phyloP scores from a whole-genome alignment of 2,329 filamentous ascomycete genomes.

The Sporothrix curviconia region DNA sequence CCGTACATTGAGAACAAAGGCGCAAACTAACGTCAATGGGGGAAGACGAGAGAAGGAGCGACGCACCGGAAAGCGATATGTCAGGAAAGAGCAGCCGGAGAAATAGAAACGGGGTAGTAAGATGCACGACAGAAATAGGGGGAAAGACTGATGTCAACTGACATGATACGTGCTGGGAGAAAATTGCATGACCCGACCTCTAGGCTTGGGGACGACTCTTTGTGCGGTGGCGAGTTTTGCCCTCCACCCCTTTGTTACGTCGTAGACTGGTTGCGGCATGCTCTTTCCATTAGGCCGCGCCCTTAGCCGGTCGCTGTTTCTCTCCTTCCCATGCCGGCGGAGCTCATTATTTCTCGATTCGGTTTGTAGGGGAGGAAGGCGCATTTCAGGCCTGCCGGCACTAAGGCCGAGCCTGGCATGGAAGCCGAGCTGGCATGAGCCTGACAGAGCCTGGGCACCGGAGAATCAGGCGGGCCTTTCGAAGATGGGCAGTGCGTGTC shows the following conservation, averaged over 20 bases:
- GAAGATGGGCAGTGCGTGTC: too few species aligned
- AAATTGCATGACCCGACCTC: neutral
- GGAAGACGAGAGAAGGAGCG: neutral
- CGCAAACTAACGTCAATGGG: neutral
- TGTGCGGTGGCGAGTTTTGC: neutral
- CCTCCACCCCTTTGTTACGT: neutral
- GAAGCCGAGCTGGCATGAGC: constrained; percentile 2
- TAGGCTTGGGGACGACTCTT: neutral
- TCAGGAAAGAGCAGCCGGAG: neutral
- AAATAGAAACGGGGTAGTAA: neutral
- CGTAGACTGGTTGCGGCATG: neutral
- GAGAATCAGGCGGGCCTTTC: neutral
- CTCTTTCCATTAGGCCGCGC: neutral
- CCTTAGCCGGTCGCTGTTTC: neutral
- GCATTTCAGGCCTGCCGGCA: neutral
- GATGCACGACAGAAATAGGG: neutral
- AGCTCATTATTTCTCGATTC: neutral
- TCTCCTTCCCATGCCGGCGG: neutral
- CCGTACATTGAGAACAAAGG: neutral
- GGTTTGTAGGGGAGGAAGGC: neutral
- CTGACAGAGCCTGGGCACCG: neutral
- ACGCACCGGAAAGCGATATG: neutral
- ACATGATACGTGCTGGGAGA: neutral
- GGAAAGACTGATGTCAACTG: neutral
- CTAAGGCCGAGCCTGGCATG: neutral